Percentiles rank a stretch among this genome's conserved stretches.
These are phyloP conservation scores for Gracilaria gracilis DNA, from an alignment of 23 red algal genomes.

Conservation along the genomic window DNA sequence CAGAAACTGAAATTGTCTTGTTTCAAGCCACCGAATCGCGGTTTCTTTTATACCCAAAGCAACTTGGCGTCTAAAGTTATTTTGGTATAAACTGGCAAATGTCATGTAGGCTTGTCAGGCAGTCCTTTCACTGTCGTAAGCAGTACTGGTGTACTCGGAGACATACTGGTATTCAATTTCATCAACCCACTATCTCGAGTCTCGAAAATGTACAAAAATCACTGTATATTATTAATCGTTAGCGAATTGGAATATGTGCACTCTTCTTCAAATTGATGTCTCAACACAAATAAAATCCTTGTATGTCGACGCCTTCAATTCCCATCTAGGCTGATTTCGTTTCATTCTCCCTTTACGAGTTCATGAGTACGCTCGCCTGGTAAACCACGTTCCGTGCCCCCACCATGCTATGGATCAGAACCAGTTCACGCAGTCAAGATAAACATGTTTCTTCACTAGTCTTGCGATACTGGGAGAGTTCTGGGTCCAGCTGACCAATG, in stretches of 20 bases:
- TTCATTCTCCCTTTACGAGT: neutral
- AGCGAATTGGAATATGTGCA: neutral
- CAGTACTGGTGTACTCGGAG: too few species aligned
- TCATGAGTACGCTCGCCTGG: neutral
- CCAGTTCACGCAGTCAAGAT: neutral
- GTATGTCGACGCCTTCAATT: neutral
- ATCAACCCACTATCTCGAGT: neutral
- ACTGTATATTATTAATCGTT: neutral
- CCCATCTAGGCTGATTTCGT: neutral
- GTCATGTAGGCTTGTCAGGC: neutral
- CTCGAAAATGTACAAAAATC: neutral
- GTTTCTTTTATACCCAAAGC: slow-evolving; percentile 3
- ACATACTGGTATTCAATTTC: neutral
- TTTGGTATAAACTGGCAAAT: neutral
- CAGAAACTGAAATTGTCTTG: neutral
- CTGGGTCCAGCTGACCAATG: too few species aligned
- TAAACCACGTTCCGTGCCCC: neutral
- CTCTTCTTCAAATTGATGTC: neutral
- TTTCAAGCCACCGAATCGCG: neutral
- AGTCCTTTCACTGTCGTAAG: neutral
- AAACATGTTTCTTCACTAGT: neutral
- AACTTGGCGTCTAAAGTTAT: too few species aligned
- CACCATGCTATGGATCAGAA: neutral
- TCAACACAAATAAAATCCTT: neutral
- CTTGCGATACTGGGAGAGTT: neutral